Base-by-base conservation (phyloP, 73 alveolate genomes). In the Paramecium tetraurelia region DNA sequence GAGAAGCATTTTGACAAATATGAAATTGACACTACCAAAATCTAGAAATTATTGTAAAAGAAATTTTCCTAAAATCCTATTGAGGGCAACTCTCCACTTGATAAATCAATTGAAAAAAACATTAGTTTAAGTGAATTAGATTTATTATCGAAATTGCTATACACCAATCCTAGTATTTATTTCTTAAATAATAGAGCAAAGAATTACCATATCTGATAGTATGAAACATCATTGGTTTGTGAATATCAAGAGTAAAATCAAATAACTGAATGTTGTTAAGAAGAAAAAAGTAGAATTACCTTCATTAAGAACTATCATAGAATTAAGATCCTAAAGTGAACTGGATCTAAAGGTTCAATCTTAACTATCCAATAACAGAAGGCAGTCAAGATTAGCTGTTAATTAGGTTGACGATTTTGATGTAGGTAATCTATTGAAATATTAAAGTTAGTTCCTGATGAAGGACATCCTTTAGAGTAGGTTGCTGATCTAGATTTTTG, bases 201-300 rank as follows among this genome's bases (percentile, higher is more conserved):
- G 90, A 24, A 80, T 80, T 46, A 24, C 31, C 5, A 31, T 80
- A 18, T 43, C 31, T 22, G 90, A 80, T 12, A 41, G 63, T 46
- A 80, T 80, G 90, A 80, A 80, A 80, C 90, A 80, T 44, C 76
- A 48, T 48, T 80, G 90, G 90, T 80, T 80, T 48, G 90, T 80
- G 21, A 80, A 80, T 44, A 46, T 80, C 5, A 80, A 80, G 53
- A 41, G 48, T 80, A 80, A 80, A 48, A 80, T 80, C 24, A 80
- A 80, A 48, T 48, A 40, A 7, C 24, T 43, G 33, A 80, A 80
- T 48, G 33, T 46, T 20, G 7, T 12, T 16, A 80, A 80, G 27
- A 41, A 80, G 72, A 36, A 72, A 38, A 80, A 80, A 2, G 70
- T 80, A 0, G 70, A 46, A 18, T 43, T 80, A 6, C 90, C 90